These are phyloP conservation scores for Solanum piurae DNA, from an alignment of 257 asterid genomes.

Conservation along the genomic window DNA sequence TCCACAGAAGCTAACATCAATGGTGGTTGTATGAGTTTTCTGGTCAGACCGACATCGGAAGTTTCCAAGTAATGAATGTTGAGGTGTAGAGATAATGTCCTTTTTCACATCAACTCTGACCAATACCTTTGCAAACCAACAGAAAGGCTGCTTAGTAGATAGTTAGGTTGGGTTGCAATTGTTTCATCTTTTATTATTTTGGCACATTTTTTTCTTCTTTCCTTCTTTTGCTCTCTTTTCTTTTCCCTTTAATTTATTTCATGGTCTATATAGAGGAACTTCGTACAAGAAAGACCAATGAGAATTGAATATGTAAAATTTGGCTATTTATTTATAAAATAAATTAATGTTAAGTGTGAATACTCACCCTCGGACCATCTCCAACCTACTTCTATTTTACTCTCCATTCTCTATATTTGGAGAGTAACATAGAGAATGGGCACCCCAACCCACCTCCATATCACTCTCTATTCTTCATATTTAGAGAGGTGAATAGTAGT, in stretches of 20 bases:
- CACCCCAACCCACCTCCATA: too few relatives aligned
- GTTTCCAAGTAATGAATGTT: background rate
- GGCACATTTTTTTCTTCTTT: background rate
- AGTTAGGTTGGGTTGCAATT: background rate
- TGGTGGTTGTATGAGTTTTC: background rate
- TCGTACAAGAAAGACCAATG: background rate
- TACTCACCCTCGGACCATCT: background rate
- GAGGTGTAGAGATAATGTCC: background rate
- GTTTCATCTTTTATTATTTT: background rate
- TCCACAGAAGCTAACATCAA: slow-evolving; percentile 56
- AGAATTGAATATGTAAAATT: background rate
- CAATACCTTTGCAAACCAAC: background rate
- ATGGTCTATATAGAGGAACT: background rate
- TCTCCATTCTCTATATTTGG: too few relatives aligned
- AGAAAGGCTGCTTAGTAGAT: background rate
- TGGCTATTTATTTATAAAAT: background rate
- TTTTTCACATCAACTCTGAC: background rate
- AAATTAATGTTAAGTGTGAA: background rate
- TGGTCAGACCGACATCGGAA: background rate
- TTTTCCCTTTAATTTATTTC: background rate
- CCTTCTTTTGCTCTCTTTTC: background rate
- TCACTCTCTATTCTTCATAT: too few relatives aligned
- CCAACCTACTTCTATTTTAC: too few relatives aligned
- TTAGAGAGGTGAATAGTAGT: too few relatives aligned
- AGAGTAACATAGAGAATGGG: too few relatives aligned